Conservation (phyloP, 352 stramenopile genomes). For the Plasmopara viticola region DNA sequence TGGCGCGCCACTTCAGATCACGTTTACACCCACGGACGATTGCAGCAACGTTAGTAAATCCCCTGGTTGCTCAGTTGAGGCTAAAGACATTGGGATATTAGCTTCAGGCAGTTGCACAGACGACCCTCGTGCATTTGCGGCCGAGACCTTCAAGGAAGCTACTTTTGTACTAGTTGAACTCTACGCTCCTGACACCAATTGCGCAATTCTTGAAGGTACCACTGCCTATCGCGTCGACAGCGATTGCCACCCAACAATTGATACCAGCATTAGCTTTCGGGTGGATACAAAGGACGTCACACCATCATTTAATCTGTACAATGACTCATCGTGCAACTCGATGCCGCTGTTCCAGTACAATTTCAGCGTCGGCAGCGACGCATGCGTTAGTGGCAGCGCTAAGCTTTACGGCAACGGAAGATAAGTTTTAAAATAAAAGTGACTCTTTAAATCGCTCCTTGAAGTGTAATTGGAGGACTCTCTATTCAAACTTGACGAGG, state of each 20-base stretch:
- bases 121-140: constrained; percentile 9
- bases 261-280: constrained; percentile 17
- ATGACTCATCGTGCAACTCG: constrained; percentile 11
- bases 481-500: not conserved
- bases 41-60: constrained; percentile 5
- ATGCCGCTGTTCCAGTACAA: constrained; percentile 10
- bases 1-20: constrained; percentile 14
- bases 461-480: not conserved
- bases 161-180: constrained; percentile 19
- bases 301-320: constrained; percentile 16
- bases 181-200: constrained; percentile 9
- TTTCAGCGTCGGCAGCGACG: constrained; percentile 4
- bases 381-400: constrained; percentile 16
- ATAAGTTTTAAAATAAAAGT: not conserved
- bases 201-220: constrained; percentile 12
- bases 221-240: constrained; percentile 20
- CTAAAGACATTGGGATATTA: constrained; percentile 13
- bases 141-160: constrained; percentile 3
- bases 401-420: constrained; percentile 7
- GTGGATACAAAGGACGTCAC: constrained; percentile 6
- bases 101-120: constrained; percentile 17
- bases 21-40: constrained; percentile 13
- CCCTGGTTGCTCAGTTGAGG: constrained; percentile 11
- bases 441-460: not conserved
- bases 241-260: constrained; percentile 18